A percentile compares a stretch with the other conserved stretches of the same genome.
Conservation (phyloP, 1,139 yeast species). For the Blastobotrys illinoisensis region DNA sequence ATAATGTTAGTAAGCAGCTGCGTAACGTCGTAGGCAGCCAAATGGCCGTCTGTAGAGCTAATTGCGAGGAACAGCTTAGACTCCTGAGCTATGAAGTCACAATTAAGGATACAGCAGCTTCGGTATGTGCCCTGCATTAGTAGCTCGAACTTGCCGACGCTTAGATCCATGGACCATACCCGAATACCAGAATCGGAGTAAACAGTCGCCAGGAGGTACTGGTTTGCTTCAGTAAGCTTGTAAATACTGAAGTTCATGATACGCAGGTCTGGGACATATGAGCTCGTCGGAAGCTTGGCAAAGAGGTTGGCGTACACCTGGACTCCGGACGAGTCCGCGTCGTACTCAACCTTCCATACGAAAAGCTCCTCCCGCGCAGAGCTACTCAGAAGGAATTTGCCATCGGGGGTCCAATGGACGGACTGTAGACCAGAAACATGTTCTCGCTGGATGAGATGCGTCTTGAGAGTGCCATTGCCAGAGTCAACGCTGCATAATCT, state of each 20-base stretch:
- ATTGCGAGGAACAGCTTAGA: constrained; percentile 40
- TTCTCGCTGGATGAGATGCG: constrained; percentile 60
- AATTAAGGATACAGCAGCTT: constrained; percentile 71
- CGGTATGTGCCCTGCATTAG: constrained; percentile 51
- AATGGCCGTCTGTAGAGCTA: constrained; percentile 79
- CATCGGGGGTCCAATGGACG: constrained; percentile 51
- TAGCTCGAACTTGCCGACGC: constrained; percentile 38
- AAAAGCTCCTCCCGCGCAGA: constrained; percentile 89
- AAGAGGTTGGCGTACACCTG: constrained; percentile 23
- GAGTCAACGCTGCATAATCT: constrained; percentile 46
- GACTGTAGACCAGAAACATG: constrained; percentile 88
- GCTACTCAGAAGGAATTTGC: constrained; percentile 53
- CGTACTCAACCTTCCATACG: constrained; percentile 56
- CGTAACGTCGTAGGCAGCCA: constrained; percentile 42
- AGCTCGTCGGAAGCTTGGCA: constrained; percentile 32
- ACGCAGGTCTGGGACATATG: constrained; percentile 72
- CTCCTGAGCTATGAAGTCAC: constrained; percentile 40
- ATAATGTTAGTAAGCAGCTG: neutral
- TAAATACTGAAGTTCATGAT: constrained; percentile 67
- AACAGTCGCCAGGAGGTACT: constrained; percentile 58
- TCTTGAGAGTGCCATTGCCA: constrained; percentile 39
- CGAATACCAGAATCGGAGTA: constrained; percentile 81
- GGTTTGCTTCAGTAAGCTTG: constrained; percentile 24
- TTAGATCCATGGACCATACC: constrained; percentile 54
- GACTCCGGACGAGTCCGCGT: constrained; percentile 6